Evolutionary conservation across 2,329 filamentous ascomycete species (phyloP).

Genomic region (Penicillium sp.): DNA sequence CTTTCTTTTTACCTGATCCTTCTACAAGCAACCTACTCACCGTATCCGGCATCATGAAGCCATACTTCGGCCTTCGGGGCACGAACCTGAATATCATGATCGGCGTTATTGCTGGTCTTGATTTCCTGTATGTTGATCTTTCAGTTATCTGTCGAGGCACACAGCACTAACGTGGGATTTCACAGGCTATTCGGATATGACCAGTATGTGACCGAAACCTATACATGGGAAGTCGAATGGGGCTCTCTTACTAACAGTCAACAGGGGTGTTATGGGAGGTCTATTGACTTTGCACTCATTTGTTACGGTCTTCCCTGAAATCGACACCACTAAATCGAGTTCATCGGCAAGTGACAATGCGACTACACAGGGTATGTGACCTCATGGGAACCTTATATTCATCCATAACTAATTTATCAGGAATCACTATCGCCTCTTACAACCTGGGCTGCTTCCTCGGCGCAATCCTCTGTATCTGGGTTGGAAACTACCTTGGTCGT

Average conservation of each 20-base stretch:
- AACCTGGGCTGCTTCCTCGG: constrained; percentile 53
- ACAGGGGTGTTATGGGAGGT: constrained; percentile 66
- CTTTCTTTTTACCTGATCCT: constrained; percentile 6
- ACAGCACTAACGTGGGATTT: not conserved
- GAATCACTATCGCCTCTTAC: constrained; percentile 44
- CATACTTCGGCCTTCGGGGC: constrained; percentile 65
- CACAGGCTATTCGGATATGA: constrained; percentile 59
- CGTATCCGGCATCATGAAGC: constrained; percentile 27
- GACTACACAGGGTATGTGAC: constrained; percentile 36
- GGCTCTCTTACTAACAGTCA: constrained; percentile 2
- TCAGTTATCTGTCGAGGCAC: not conserved
- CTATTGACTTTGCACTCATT: constrained; percentile 68
- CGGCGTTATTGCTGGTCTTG: constrained; percentile 67
- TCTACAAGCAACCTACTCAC: not conserved
- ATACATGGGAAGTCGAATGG: not conserved
- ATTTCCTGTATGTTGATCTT: constrained; percentile 55
- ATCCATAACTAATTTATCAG: constrained; percentile 18
- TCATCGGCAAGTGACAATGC: constrained; percentile 42
- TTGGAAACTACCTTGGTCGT: constrained; percentile 52
- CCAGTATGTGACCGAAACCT: constrained; percentile 43
- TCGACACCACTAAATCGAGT: constrained; percentile 44
- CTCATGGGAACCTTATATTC: not conserved
- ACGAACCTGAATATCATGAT: constrained; percentile 65
- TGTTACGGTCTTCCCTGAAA: constrained; percentile 52
- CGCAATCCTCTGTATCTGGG: constrained; percentile 50